Conservation (phyloP, 1,284 basidiomycete genomes). For the Heterobasidion irregulare region DNA sequence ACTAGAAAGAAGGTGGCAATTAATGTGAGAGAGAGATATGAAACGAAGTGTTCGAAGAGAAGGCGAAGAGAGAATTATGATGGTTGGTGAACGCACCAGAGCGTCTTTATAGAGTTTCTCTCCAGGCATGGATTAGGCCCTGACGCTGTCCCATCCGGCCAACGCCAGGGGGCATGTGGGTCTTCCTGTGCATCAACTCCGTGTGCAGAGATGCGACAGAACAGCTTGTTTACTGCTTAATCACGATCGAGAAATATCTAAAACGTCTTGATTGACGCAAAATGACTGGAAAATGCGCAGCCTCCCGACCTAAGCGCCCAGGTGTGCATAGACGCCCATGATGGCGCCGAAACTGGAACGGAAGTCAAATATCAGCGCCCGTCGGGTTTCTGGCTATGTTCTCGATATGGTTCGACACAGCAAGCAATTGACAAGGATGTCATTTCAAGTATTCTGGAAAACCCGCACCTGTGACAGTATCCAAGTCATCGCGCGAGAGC, state of each 20-base stretch:
- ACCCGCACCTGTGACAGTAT: too few relatives aligned
- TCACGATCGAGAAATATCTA: neutral
- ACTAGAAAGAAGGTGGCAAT: neutral
- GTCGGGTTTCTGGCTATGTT: neutral
- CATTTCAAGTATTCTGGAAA: neutral
- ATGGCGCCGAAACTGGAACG: neutral
- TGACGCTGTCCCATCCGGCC: neutral
- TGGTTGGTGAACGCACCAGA: neutral
- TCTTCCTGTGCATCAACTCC: conserved; percentile 1
- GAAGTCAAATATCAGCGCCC: neutral
- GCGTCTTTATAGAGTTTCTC: neutral
- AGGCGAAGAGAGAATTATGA: neutral
- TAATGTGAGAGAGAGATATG: neutral
- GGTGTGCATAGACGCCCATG: neutral
- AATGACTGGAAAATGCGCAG: conserved; percentile 3
- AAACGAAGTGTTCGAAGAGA: neutral
- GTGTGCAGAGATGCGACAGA: neutral
- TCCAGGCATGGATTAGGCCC: too few relatives aligned
- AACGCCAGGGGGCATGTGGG: neutral
- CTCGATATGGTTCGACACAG: neutral
- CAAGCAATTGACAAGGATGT: neutral
- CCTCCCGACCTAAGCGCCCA: neutral
- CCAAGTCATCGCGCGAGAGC: too few relatives aligned
- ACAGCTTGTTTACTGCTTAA: neutral
- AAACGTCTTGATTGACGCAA: neutral